phyloP scores from a whole-genome alignment of 148 eudicot species.

The Rhododendron molle region DNA sequence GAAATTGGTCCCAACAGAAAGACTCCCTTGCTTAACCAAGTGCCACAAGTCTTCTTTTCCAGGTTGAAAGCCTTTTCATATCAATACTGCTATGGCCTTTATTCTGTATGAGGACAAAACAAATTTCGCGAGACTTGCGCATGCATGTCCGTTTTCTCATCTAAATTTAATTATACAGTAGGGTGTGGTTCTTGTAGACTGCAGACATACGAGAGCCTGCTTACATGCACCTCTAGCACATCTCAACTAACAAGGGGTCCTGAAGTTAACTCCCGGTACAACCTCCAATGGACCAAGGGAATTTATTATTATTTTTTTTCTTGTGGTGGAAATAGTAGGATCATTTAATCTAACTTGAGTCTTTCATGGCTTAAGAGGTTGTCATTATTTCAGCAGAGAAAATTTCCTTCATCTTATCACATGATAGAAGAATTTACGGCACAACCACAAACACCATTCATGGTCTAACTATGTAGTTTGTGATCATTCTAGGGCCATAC shows the following conservation, averaged over 20 bases:
- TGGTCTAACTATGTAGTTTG: neutral
- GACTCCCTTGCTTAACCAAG: neutral
- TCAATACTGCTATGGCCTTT: neutral
- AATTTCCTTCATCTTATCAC: neutral
- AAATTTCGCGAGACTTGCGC: neutral
- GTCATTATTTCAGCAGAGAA: no score
- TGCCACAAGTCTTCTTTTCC: neutral
- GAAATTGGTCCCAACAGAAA: neutral
- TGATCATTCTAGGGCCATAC: neutral
- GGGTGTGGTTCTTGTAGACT: no score
- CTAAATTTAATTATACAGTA: neutral
- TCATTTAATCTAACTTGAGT: no score
- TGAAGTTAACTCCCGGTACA: no score
- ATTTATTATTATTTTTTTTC: no score
- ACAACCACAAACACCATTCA: no score
- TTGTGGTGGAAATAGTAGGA: neutral
- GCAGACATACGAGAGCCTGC: no score
- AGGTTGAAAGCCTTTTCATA: neutral
- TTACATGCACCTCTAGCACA: neutral
- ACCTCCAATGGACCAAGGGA: no score
- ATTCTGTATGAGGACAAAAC: neutral
- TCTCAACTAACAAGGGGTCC: no score
- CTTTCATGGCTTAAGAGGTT: no score
- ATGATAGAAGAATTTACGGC: neutral
- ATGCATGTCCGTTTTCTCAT: neutral